phyloP scores from a whole-genome alignment of 495 filamentous ascomycete species.

The Viridothelium virens region DNA sequence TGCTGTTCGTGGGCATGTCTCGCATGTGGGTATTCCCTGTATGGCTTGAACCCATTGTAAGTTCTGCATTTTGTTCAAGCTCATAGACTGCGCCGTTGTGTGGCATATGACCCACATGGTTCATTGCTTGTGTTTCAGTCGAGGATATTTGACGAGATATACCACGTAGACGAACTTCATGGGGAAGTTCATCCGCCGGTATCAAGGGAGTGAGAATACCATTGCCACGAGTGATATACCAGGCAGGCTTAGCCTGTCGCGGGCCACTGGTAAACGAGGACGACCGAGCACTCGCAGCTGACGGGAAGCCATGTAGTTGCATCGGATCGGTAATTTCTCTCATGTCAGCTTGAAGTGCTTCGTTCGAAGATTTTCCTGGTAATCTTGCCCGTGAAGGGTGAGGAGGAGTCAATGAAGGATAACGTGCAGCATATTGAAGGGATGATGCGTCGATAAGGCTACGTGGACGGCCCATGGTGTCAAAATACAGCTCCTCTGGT shows the following conservation, averaged over 20 bases:
- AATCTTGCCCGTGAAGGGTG: neutral
- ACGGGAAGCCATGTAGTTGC: too few species aligned
- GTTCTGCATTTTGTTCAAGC: constrained; percentile 13
- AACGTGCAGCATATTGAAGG: too few species aligned
- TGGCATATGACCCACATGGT: constrained; percentile 19
- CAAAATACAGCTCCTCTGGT: neutral
- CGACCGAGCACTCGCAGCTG: neutral
- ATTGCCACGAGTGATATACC: constrained; percentile 22
- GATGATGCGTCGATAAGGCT: neutral
- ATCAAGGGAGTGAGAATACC: constrained; percentile 23
- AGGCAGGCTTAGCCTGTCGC: neutral
- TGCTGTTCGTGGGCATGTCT: neutral
- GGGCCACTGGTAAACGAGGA: neutral
- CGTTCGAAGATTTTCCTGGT: neutral
- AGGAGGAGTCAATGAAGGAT: neutral
- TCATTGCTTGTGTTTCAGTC: constrained; percentile 19
- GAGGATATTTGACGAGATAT: constrained; percentile 19
- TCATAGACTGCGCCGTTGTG: constrained; percentile 18
- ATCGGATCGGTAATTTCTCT: neutral
- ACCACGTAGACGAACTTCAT: constrained; percentile 20
- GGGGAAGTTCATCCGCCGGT: constrained; percentile 26
- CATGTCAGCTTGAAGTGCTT: neutral
- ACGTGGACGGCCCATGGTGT: neutral
- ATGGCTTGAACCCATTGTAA: neutral
- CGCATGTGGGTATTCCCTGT: neutral